Conservation (phyloP, 2,329 filamentous ascomycete species). For the Thelonectria blattea region DNA sequence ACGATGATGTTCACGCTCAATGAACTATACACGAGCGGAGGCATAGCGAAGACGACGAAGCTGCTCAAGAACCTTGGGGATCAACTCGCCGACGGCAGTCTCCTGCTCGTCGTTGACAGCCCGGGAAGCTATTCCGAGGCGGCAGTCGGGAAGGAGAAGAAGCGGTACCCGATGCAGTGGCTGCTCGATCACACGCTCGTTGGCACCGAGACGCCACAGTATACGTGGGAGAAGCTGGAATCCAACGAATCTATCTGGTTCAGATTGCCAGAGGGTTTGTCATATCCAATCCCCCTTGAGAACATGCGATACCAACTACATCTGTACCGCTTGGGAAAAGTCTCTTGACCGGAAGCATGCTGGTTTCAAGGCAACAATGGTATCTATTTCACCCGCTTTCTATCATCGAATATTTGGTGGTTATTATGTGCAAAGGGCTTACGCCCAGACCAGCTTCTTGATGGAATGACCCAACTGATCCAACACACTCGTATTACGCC, state of each 20-base stretch:
- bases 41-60: constrained; percentile 73
- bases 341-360: constrained; percentile 23
- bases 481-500: constrained; percentile 81
- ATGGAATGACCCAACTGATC: constrained; percentile 89
- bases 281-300: constrained; percentile 85
- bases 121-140: constrained; percentile 92
- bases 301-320: constrained; percentile 97
- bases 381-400: constrained; percentile 30
- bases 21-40: constrained; percentile 84
- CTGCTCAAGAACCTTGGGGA: constrained; percentile 75
- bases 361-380: constrained; percentile 16
- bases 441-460: constrained; percentile 91
- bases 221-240: constrained; percentile 75
- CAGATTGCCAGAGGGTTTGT: constrained; percentile 68
- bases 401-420: constrained; percentile 17
- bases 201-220: constrained; percentile 44
- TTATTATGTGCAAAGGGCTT: constrained; percentile 24
- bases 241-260: constrained; percentile 86
- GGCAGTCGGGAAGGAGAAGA: constrained; percentile 65
- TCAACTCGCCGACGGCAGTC: constrained; percentile 60
- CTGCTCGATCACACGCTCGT: constrained; percentile 83
- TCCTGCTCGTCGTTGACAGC: constrained; percentile 88
- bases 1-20: constrained; percentile 95
- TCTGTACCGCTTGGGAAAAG: constrained; percentile 63
- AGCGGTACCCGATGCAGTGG: constrained; percentile 92